Percentiles rank a stretch among this genome's conserved stretches.
Evolutionary conservation across 75 land plant genomes (phyloP).

Genomic region (Cupressus sempervirens): DNA sequence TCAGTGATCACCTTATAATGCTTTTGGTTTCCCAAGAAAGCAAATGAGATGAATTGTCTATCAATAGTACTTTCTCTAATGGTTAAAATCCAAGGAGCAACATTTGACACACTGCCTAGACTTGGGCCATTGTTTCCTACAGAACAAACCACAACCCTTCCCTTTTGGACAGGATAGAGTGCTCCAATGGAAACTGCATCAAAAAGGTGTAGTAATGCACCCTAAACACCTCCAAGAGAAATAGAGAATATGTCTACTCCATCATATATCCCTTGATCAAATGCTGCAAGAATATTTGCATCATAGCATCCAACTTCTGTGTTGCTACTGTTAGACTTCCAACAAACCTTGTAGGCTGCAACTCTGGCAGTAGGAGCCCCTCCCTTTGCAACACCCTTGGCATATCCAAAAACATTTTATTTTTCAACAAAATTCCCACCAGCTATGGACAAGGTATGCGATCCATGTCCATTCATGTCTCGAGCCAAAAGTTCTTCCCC

Average conservation of each 20-base stretch:
- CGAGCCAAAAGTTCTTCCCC: slow-evolving; percentile 9
- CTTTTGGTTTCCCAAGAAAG: slow-evolving; percentile 11
- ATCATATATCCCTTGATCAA: no score
- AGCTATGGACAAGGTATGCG: slow-evolving; percentile 26
- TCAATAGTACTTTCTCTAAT: slow-evolving; percentile 22
- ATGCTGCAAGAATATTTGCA: no score
- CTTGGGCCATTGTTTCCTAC: slow-evolving; percentile 25
- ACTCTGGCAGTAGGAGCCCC: slow-evolving; percentile 26
- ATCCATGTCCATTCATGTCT: slow-evolving; percentile 19
- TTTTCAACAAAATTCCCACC: slow-evolving; percentile 16
- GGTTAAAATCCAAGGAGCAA: slow-evolving; percentile 28
- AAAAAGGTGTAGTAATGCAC: neutral
- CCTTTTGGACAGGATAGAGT: slow-evolving; percentile 14
- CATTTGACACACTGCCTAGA: slow-evolving; percentile 13
- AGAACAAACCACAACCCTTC: slow-evolving; percentile 15
- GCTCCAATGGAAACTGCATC: slow-evolving; percentile 26
- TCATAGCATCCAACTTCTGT: no score
- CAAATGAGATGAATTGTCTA: slow-evolving; percentile 17
- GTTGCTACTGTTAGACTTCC: no score
- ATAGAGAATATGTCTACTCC: no score
- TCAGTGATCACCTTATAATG: neutral
- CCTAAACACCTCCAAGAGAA: no score
- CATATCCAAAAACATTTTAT: slow-evolving; percentile 10
- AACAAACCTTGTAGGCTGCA: slow-evolving; percentile 29
- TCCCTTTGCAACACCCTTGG: slow-evolving; percentile 23